Base-by-base conservation (phyloP, 768 basidiomycete genomes). In the Rhizopogon vinicolor region DNA sequence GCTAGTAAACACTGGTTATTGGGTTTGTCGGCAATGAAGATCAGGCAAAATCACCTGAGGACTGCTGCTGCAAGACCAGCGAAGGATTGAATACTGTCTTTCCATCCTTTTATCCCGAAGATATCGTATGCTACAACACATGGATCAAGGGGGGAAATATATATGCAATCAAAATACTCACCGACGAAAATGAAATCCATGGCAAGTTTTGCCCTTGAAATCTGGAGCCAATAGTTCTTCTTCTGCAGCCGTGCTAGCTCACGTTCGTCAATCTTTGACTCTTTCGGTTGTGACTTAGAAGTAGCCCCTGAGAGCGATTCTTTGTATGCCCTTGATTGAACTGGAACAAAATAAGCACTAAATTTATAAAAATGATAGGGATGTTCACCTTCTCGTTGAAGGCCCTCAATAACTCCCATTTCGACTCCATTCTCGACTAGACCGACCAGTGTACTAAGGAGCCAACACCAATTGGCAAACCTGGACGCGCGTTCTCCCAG, bases 101-200 rank as follows among this genome's bases (percentile, higher is more conserved):
- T 80, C 42, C 77, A 86, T 18, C 83, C 78, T 62, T 83, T 80
- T 57, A 92, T 62, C 56, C 76, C 75, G 75, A 92, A 91, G n/a
- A 92, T 69, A 52, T 91, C 86, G 65, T 88, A 93, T 6, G 88
- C 91, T 93, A 63, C 40, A 48, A 57, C n/a, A 44, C 40, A 25
- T 14, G 18, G 43, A 16, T 40, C 43, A 25, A 16, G 22, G 18
- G 54, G 58, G 43, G 37, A 54, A 37, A 49, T 41, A 48, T 54
- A 44, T 9, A 45, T n/a, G 16, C 31, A 60, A 55, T 31, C 74
- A 75, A 62, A 33, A 12, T 9, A 58, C 82, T 71, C 66, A 93
- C 91, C 91, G 65, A 92, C 91, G 71, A 93, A 93, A 63, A 91
- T 82, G 58, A 93, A 72, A 68, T 93, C 91, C 89, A 92, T 90